A percentile compares a stretch with the other conserved stretches of the same genome.
These are phyloP conservation scores for Clarireedia monteithiana DNA, from an alignment of 2,329 filamentous ascomycete genomes.

Conservation along the genomic window DNA sequence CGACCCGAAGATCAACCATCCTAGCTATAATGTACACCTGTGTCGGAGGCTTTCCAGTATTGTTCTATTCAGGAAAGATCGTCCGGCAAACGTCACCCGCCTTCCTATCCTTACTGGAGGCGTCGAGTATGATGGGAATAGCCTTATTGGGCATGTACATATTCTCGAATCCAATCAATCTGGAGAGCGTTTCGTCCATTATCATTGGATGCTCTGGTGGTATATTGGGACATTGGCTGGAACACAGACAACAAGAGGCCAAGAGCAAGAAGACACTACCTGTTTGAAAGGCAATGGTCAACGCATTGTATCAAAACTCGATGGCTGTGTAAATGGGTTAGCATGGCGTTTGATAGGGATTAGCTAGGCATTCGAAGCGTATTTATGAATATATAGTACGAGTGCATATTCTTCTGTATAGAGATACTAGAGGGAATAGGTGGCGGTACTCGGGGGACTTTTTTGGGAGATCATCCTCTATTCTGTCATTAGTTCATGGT, in stretches of 20 bases:
- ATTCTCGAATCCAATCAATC: neutral
- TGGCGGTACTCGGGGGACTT: too few species aligned
- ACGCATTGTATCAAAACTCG: neutral
- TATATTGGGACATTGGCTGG: neutral
- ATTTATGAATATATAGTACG: too few species aligned
- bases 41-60: neutral
- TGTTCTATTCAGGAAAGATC: neutral
- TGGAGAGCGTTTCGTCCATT: neutral
- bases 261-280: neutral
- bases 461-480: too few species aligned
- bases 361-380: neutral
- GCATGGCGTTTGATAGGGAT: neutral
- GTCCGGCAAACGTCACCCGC: neutral
- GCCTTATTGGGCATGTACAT: slow-evolving; percentile 1
- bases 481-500: too few species aligned
- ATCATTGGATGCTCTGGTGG: slow-evolving; percentile 1
- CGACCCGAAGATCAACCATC: neutral
- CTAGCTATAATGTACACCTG: slow-evolving; percentile 2
- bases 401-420: too few species aligned
- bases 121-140: neutral
- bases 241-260: neutral
- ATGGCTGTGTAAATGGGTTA: neutral
- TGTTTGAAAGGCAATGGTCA: neutral
- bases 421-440: too few species aligned
- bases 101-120: neutral